Evolutionary conservation across 2,329 filamentous ascomycete genomes (phyloP), one percentile per base, ranked within the genome.

Genomic region (Cercospora berteroae): DNA sequence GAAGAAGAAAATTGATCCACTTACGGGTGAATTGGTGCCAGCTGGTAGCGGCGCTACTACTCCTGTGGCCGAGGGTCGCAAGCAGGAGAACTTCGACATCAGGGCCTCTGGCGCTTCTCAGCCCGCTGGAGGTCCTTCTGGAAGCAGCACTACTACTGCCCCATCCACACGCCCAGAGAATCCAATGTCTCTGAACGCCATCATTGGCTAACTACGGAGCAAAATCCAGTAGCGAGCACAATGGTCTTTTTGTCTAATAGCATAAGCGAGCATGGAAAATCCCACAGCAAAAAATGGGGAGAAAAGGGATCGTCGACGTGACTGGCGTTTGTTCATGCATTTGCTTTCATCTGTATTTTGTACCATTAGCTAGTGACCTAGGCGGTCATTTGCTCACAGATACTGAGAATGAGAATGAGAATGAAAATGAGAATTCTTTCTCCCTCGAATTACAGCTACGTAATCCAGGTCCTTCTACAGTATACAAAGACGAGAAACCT

Each of bases 1-100:
- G 13, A 75, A 75, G 67, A 69, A 67, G 20, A 71, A 71, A 52
- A 42, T 57, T 3, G 62, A 60, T 7, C 44, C 44, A 10, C 27
- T 33, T 12, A 18, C 58, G 8, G 50, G 25, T 13, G 29, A n/a
- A 13, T 18, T 31, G 10, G 42, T 33, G 25, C n/a, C 18, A n/a
- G 13, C 27, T 42, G 18, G 18, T 8, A 36, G 31, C 36, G 31
- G 23, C 27, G 12, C 31, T 39, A 23, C 25, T 39, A 36, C 23
- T 6, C 25, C 61, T 12, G 56, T 42, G 33, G 50, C 12, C 25
- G 44, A 33, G 36, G 7, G 36, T 42, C 36, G 36, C 36, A 42
- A n/a, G 7, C 36, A 42, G 36, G 36, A 42, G 36, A 42, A n/a
- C 16, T n/a, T n/a, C 6, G 36, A 42, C 7, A n/a, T 4, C 42